Evolutionary conservation across 306 rosid genomes (phyloP), one percentile per base, ranked within the genome.

Genomic region (Senna siamea): DNA sequence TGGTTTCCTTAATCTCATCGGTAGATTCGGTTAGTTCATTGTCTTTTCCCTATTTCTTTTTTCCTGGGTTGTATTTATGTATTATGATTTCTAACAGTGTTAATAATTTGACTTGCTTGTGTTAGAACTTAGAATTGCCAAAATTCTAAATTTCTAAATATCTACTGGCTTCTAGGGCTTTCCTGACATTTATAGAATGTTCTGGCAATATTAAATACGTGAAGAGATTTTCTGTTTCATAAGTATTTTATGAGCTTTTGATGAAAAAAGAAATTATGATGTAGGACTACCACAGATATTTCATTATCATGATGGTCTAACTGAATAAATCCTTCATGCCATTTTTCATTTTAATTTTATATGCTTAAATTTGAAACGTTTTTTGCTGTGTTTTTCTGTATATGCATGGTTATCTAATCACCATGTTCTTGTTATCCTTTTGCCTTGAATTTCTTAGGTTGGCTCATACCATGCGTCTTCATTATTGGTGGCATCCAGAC

Each of bases 401-500:
- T 50, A 37, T 57, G 75, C 80, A n/a, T 47, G 69, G 37, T 68
- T 79, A 47, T 66, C 18, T 46, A 53, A 69, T 51, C 63, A 37
- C 67, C 71, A 17, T 40, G 56, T 80, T 72, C 52, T 66, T 56
- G 32, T 78, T 38, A 81, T 80, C 80, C 30, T 41, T 74, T 83
- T 82, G 68, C 82, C 71, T 75, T 55, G 50, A 82, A 82, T 76
- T 51, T 78, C 74, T 75, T 78, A 93, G 99, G 88, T 90, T 88
- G 98, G 99, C 66, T 92, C 99, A 18, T 95, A 95, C 79, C 99
- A 92, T 80, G 99, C 99, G 57, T 81, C 98, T 50, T 92, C 99
- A 54, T 78, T 95, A 59, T 85, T 95, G 93, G 99, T 92, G 44
- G 98, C 99, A 83, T 92, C 97, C 50, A 85, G 97, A 78, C 99